These are phyloP conservation scores for Phytopythium sindhum DNA, from an alignment of 352 stramenopile species.

Conservation along the genomic window DNA sequence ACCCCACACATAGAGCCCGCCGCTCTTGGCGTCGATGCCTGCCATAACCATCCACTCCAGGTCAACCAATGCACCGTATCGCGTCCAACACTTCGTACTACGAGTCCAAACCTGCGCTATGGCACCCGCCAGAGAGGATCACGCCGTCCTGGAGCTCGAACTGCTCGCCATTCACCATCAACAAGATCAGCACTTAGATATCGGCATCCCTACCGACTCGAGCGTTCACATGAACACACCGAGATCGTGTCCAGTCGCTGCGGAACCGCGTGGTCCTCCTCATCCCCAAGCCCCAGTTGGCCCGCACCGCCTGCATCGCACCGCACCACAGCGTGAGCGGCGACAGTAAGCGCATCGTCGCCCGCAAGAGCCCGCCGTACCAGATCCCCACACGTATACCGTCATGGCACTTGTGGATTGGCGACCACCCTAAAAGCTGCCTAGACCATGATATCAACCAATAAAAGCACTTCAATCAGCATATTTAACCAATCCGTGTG, in stretches of 20 bases:
- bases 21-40: constrained; percentile 21
- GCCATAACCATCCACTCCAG: background rate
- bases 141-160: constrained; percentile 25
- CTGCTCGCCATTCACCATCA: constrained; percentile 1
- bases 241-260: constrained; percentile 27
- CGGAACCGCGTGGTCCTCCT: constrained; percentile 52
- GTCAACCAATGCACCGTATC: background rate
- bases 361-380: constrained; percentile 13
- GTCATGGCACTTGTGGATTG: background rate
- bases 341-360: background rate
- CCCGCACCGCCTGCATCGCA: constrained; percentile 42
- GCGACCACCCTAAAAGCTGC: background rate
- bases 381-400: constrained; percentile 60
- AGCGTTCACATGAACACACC: constrained; percentile 6
- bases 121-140: constrained; percentile 58
- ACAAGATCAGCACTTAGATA: background rate
- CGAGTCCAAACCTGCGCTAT: constrained; percentile 50
- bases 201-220: background rate
- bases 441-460: constrained; percentile 17
- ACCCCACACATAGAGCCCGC: constrained; percentile 66
- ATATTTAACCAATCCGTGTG: constrained; percentile 5
- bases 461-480: background rate
- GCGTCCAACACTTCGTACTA: background rate
- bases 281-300: constrained; percentile 56
- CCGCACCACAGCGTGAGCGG: background rate